Base-by-base conservation (phyloP, 768 basidiomycete genomes). In the Rhodocollybia butyracea region DNA sequence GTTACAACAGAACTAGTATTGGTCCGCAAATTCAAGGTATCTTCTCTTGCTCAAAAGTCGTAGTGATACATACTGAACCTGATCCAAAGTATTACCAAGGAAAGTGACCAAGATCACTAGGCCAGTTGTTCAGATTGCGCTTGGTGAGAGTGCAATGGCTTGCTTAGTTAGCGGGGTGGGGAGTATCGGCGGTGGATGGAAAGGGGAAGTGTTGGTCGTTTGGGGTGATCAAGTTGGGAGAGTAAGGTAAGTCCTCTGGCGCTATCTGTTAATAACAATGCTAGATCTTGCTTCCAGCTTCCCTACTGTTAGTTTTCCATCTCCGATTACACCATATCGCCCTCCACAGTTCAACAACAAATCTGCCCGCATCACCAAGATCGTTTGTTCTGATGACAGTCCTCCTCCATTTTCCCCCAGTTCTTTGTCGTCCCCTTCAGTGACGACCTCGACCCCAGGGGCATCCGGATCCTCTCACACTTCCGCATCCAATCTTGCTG, bases 351-450 rank as follows among this genome's bases (percentile, higher is more conserved):
- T n/a, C n/a, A 57, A 84, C 88, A 12, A 81, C 32, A 81, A 81
- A 59, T 85, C 82, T 55, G 80, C 91, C 0, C 81, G 77, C 47
- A 91, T 98, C 46, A 75, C 76, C 38, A 97, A 94, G 68, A 77
- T 99, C 48, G 85, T 85, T 6, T 82, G 80, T 46, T 89, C 85
- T 59, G 94, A 94, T 19, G 85, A 86, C 39, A 73, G 80, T 1
- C 91, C 98, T 60, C 94, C 89, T 0, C 90, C 92, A 0, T 73
- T 98, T 3, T 88, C 91, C 0, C 81, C 80, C 1, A 86, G 86
- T 47, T 29, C 53, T 15, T 30, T 54, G 21, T 36, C 53, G 15
- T 26, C 53, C 6, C 29, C 43, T 26, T 17, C 41, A 11, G 17
- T 22, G 10, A 34, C 53, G 11, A 22, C 53, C 17, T 36, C 53